phyloP scores from a whole-genome alignment of 352 stramenopile species.

The Phytophthora brassicae region DNA sequence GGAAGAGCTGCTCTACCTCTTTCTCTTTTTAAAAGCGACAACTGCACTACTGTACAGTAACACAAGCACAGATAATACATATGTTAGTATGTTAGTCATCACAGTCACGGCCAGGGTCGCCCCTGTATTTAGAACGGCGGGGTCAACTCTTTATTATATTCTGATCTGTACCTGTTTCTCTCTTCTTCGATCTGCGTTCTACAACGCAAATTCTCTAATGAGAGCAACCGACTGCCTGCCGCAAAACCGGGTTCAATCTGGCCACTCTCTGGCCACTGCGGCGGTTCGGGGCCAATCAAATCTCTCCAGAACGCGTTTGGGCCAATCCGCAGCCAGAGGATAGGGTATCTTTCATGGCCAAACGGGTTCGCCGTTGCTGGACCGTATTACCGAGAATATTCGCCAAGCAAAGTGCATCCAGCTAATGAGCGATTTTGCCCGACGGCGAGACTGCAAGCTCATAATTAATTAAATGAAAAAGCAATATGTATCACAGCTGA shows the following conservation, averaged over 20 bases:
- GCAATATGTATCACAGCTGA: no score
- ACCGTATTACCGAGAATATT: slow-evolving; percentile 26
- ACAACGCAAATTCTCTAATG: slow-evolving; percentile 46
- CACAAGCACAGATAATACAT: not conserved
- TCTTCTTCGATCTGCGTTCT: not conserved
- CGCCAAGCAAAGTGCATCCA: slow-evolving; percentile 2
- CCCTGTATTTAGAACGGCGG: no score
- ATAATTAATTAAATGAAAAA: not conserved
- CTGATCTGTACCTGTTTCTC: slow-evolving; percentile 22
- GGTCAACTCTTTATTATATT: not conserved
- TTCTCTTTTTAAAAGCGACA: slow-evolving; percentile 16
- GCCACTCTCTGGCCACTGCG: slow-evolving; percentile 16
- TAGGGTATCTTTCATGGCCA: not conserved
- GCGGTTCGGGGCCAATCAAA: slow-evolving; percentile 1
- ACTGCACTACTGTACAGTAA: slow-evolving; percentile 28
- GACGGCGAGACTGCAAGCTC: not conserved
- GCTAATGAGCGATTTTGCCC: slow-evolving; percentile 8
- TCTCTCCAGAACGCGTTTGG: not conserved
- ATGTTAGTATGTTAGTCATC: slow-evolving; percentile 20
- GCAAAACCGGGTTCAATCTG: slow-evolving; percentile 3
- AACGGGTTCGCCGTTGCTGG: slow-evolving; percentile 20
- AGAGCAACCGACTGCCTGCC: slow-evolving; percentile 20
- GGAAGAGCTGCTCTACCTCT: slow-evolving; percentile 14
- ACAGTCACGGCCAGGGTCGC: no score
- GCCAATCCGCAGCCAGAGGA: not conserved